Conservation (phyloP, 148 eudicot genomes). For the Chenopodium quinoa region DNA sequence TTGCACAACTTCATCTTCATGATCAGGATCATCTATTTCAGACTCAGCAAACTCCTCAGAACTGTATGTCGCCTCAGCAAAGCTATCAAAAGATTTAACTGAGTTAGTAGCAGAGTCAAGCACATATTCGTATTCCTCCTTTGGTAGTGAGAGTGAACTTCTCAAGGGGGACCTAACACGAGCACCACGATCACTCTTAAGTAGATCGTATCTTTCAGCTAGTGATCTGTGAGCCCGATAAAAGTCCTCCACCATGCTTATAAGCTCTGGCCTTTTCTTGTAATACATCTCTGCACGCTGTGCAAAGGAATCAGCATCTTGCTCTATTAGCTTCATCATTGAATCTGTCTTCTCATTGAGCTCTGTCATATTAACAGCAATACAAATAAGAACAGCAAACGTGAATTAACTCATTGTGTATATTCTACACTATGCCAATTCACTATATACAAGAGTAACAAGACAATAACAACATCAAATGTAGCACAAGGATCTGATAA, state of each 20-base stretch:
- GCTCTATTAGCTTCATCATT: conserved; percentile 73
- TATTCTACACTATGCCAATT: background rate
- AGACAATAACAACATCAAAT: background rate
- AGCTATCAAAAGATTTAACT: conserved; percentile 59
- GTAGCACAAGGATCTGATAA: background rate
- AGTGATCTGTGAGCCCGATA: conserved; percentile 77
- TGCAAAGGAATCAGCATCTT: conserved; percentile 90
- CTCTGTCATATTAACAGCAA: conserved; percentile 37
- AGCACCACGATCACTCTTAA: conserved; percentile 46
- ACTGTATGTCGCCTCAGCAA: conserved; percentile 46
- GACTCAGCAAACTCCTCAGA: conserved; percentile 59
- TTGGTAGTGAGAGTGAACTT: conserved; percentile 45
- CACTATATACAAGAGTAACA: background rate
- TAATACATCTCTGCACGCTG: conserved; percentile 96
- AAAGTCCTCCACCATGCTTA: conserved; percentile 68
- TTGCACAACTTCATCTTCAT: conserved; percentile 27
- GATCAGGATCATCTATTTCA: conserved; percentile 75
- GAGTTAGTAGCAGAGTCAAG: conserved; percentile 21
- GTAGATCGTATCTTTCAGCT: conserved; percentile 72
- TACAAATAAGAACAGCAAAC: conserved; percentile 1
- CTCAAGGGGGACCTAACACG: conserved; percentile 47
- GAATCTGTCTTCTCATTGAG: conserved; percentile 66
- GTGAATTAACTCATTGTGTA: background rate
- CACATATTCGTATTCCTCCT: conserved; percentile 32
- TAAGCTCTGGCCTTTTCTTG: conserved; percentile 79